Base-by-base conservation (phyloP, 331 rosid genomes). In the Rosa hybrid region DNA sequence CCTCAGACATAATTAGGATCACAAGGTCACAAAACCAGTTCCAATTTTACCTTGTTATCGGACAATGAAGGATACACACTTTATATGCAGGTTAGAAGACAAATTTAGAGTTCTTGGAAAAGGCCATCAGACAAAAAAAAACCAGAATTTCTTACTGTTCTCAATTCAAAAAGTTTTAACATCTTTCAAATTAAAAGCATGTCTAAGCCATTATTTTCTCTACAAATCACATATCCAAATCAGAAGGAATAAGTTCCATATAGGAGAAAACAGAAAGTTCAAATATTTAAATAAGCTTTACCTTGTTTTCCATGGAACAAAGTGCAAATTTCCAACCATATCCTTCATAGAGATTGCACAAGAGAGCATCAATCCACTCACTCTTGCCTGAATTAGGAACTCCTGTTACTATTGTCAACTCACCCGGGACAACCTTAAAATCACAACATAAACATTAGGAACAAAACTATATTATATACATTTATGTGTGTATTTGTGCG, bases 331-430 rank as follows among this genome's bases (percentile, higher is more conserved):
- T 93, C 99, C 99, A 96, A 72, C 89, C 94, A 83, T 78, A 80
- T 75, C 59, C 69, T 72, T 67, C 84, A 75, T 90, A 88, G 79
- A 96, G 92, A 85, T 96, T 96, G 90, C 98, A 93, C 78, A 96
- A 78, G 72, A 96, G 97, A 72, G 99, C 98, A 90, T 96, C 99
- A 85, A 96, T 96, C 97, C 98, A 96, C 84, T 96, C 99, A 84
- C 97, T 96, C 90, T 96, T 96, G 81, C 99, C 99, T 8, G 99
- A 96, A 87, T 96, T 96, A 57, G 99, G 99, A 84, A 96, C 90
- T 57, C 99, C 99, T 14, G 97, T 96, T 50, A 96, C 94, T 78
- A 91, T 80, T 81, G 98, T 96, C 88, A 93, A 82, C 77, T 96
- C 99, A 80, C 99, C 99, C 1, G 97, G 98, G 63, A 96, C 97